Percentiles rank a stretch among this genome's conserved stretches.
Evolutionary conservation across 2,329 filamentous ascomycete species (phyloP).

Genomic region (Leptographium radiaticola): DNA sequence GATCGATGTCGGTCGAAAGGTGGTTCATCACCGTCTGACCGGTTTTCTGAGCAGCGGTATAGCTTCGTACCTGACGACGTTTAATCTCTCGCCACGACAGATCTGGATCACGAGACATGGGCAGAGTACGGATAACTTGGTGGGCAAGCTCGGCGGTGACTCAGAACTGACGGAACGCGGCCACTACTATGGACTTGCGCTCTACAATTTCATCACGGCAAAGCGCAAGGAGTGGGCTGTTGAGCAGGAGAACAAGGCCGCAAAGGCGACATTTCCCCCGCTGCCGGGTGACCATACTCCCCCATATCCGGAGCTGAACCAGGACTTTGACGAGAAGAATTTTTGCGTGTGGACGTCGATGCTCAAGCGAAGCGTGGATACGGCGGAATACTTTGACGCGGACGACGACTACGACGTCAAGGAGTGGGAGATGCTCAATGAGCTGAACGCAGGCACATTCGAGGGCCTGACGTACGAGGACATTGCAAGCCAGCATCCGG

Average conservation of each 20-base stretch:
- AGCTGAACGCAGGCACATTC: constrained; percentile 84
- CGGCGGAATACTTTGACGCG: constrained; percentile 73
- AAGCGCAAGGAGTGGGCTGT: constrained; percentile 74
- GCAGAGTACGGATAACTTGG: constrained; percentile 75
- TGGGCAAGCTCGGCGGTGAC: constrained; percentile 83
- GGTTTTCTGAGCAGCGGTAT: constrained; percentile 89
- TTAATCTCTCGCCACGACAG: constrained; percentile 87
- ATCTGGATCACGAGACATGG: constrained; percentile 98
- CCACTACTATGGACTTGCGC: constrained; percentile 60
- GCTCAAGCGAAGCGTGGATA: constrained; percentile 80
- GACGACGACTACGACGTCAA: constrained; percentile 96
- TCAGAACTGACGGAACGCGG: constrained; percentile 74
- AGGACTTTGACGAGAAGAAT: constrained; percentile 63
- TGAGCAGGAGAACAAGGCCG: constrained; percentile 66
- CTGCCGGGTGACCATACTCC: constrained; percentile 83
- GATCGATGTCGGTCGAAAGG: constrained; percentile 92
- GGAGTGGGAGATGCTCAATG: constrained; percentile 95
- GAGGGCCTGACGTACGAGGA: constrained; percentile 92
- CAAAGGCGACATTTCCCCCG: constrained; percentile 74
- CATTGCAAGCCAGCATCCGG: constrained; percentile 64
- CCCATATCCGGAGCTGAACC: constrained; percentile 75
- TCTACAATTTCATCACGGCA: constrained; percentile 72
- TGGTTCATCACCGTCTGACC: constrained; percentile 78
- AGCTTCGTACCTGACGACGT: constrained; percentile 89
- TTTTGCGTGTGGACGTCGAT: constrained; percentile 99